phyloP scores from a whole-genome alignment of 192 early-diverging fungal species.

The Coemansia sp. region DNA sequence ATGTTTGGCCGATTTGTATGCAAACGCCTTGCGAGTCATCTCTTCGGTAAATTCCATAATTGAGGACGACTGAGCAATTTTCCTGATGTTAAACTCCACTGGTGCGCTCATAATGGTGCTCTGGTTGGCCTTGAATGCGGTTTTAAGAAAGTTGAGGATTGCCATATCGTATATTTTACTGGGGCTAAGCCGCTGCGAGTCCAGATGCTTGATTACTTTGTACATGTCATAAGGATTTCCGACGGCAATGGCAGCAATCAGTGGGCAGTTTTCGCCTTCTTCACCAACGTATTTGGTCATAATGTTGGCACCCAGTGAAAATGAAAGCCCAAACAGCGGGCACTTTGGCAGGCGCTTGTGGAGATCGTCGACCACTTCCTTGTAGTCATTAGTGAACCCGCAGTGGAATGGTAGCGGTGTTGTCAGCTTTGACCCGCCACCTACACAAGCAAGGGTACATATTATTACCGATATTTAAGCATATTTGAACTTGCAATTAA shows the following conservation, averaged over 20 bases:
- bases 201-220: slow-evolving; percentile 52
- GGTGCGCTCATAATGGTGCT: slow-evolving; percentile 49
- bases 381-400: slow-evolving; percentile 75
- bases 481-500: neutral
- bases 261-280: slow-evolving; percentile 69
- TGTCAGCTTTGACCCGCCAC: slow-evolving; percentile 69
- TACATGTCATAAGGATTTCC: slow-evolving; percentile 88
- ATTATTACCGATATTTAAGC: neutral
- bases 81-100: slow-evolving; percentile 46
- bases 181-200: slow-evolving; percentile 57
- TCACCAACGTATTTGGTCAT: slow-evolving; percentile 89
- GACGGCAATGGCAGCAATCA: slow-evolving; percentile 75
- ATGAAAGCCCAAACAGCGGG: slow-evolving; percentile 80
- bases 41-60: slow-evolving; percentile 85
- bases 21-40: slow-evolving; percentile 73
- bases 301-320: slow-evolving; percentile 92
- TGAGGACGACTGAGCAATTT: slow-evolving; percentile 56
- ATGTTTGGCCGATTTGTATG: slow-evolving; percentile 80
- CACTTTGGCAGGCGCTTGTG: slow-evolving; percentile 60
- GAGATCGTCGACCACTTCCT: slow-evolving; percentile 35
- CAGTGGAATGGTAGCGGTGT: slow-evolving; percentile 81
- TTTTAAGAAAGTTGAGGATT: slow-evolving; percentile 55
- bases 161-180: slow-evolving; percentile 59
- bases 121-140: slow-evolving; percentile 46
- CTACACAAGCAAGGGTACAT: slow-evolving; percentile 8